phyloP scores from a whole-genome alignment of 176 grass and related monocot species.

The Pharus latifolius region DNA sequence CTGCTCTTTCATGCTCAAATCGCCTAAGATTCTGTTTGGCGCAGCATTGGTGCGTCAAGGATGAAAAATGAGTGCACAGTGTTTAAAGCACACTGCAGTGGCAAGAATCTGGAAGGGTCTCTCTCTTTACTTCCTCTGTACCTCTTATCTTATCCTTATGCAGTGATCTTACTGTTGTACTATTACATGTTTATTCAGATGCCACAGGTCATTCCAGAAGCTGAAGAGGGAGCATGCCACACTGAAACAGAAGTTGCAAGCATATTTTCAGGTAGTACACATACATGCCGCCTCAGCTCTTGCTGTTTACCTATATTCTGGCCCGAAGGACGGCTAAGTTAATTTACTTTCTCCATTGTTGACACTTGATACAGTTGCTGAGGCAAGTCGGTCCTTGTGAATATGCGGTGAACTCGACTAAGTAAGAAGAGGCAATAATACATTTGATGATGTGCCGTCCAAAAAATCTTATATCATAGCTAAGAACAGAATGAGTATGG shows the following conservation, averaged over 20 bases:
- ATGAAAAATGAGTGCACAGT: slow-evolving; percentile 13
- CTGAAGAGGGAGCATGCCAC: neutral
- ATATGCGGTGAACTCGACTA: neutral
- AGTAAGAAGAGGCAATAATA: neutral
- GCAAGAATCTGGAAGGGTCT: slow-evolving; percentile 6
- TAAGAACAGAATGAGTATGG: neutral
- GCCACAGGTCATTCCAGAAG: slow-evolving; percentile 5
- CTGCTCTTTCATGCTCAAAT: too few species aligned
- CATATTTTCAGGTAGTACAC: slow-evolving; percentile 24
- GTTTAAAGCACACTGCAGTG: neutral
- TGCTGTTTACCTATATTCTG: neutral
- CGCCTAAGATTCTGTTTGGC: too few species aligned
- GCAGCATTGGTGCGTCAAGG: slow-evolving; percentile 7
- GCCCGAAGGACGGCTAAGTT: neutral
- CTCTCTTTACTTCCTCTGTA: neutral
- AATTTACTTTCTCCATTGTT: neutral
- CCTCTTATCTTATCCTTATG: neutral
- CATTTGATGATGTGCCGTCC: neutral
- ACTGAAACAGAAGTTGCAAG: neutral
- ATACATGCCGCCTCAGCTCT: neutral
- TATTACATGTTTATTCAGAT: neutral
- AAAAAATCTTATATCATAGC: neutral
- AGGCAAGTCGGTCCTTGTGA: slow-evolving; percentile 1
- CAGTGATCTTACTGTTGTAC: neutral
- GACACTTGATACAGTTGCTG: neutral